Evolutionary conservation across 805 yeast species (phyloP).

Genomic region (Sugiyamaella floridensis): DNA sequence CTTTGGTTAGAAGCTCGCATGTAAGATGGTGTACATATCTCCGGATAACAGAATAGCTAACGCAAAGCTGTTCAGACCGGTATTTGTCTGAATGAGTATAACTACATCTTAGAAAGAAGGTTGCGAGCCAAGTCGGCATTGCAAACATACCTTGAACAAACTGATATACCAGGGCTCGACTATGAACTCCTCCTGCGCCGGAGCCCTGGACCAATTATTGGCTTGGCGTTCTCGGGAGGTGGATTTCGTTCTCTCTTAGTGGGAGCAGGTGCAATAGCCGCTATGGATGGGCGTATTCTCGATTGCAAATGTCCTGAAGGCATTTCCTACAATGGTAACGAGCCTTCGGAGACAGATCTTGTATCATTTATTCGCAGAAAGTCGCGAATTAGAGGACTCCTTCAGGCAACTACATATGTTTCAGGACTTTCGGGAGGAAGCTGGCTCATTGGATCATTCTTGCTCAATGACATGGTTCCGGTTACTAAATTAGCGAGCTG

Average conservation of each 20-base stretch:
- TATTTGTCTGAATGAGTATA: conserved; percentile 14
- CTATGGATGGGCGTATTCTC: conserved; percentile 53
- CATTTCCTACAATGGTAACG: neutral
- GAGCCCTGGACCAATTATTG: conserved; percentile 21
- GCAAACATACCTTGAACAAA: conserved; percentile 37
- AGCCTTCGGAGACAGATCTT: too few relatives aligned
- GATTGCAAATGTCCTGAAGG: neutral
- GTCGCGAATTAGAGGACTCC: conserved; percentile 55
- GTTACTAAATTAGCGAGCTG: conserved; percentile 45
- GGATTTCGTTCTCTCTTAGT: conserved; percentile 82
- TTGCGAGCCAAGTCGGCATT: conserved; percentile 26
- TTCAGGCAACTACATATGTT: conserved; percentile 61
- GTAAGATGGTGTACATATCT: neutral
- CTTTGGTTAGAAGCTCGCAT: conserved; percentile 9
- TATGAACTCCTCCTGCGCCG: conserved; percentile 18
- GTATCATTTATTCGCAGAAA: neutral
- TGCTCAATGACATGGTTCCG: conserved; percentile 61
- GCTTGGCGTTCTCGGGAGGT: conserved; percentile 71
- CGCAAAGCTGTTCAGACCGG: neutral
- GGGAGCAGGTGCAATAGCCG: conserved; percentile 81
- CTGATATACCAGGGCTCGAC: conserved; percentile 43
- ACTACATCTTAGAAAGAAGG: conserved; percentile 20
- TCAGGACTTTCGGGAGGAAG: conserved; percentile 79
- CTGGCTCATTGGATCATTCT: conserved; percentile 70
- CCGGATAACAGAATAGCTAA: neutral